phyloP scores from a whole-genome alignment of 352 stramenopile species.

The Elongisporangium undulatum region DNA sequence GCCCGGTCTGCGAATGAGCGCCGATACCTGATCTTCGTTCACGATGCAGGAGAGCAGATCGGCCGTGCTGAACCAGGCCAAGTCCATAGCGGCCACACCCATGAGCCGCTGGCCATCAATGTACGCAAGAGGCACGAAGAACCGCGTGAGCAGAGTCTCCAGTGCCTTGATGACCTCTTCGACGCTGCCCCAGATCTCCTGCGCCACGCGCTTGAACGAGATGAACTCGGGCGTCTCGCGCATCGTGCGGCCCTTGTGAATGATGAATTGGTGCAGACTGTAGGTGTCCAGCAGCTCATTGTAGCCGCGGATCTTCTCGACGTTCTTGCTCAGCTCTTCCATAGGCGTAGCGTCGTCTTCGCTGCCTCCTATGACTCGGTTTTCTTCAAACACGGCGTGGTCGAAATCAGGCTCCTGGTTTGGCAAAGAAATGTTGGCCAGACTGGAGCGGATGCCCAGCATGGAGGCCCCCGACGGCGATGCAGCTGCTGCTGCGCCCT shows the following conservation, averaged over 20 bases:
- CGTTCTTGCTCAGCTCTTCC: conserved; percentile 64
- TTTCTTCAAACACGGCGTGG: conserved; percentile 11
- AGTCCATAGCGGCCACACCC: conserved; percentile 60
- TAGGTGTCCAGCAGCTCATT: conserved; percentile 77
- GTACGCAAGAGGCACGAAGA: conserved; percentile 85
- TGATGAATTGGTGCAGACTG: conserved; percentile 87
- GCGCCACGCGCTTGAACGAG: conserved; percentile 73
- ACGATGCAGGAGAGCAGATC: conserved; percentile 81
- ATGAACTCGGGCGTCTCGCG: conserved; percentile 85
- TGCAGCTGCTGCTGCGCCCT: not conserved
- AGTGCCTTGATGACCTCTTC: conserved; percentile 67
- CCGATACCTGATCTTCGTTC: conserved; percentile 84
- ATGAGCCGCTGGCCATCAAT: conserved; percentile 80
- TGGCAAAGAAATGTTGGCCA: not conserved
- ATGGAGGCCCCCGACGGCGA: not conserved
- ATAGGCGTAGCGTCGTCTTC: conserved; percentile 31
- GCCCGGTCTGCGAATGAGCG: conserved; percentile 55
- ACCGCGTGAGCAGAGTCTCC: conserved; percentile 68
- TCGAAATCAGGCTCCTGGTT: conserved; percentile 24
- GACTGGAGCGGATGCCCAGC: not conserved
- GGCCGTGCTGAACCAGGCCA: conserved; percentile 31
- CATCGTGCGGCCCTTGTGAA: conserved; percentile 79
- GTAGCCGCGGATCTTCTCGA: conserved; percentile 79
- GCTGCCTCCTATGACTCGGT: conserved; percentile 7
- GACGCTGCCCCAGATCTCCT: conserved; percentile 80